Percentiles rank a stretch among this genome's conserved stretches.
phyloP scores from a whole-genome alignment of 2,329 filamentous ascomycete species.

The Venturia oleaginea region DNA sequence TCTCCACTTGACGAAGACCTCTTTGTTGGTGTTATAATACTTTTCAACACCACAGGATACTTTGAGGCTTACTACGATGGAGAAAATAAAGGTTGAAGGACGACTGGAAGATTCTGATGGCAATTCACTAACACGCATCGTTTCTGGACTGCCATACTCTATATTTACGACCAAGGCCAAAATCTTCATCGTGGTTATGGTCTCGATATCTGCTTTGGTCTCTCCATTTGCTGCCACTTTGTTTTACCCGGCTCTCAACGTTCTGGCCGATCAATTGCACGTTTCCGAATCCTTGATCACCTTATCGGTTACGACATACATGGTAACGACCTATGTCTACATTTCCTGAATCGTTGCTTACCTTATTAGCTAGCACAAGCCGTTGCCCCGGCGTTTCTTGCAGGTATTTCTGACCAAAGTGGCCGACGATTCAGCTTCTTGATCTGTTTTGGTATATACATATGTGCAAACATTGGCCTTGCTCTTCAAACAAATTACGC shows the following conservation, averaged over 20 bases:
- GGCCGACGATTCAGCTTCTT: constrained; percentile 17
- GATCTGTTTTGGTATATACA: constrained; percentile 18
- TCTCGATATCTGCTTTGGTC: constrained; percentile 8
- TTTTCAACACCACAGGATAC: background rate
- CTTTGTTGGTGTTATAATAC: background rate
- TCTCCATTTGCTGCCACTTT: constrained; percentile 14
- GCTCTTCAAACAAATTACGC: constrained; percentile 18
- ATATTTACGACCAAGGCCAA: constrained; percentile 11
- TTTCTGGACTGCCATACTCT: constrained; percentile 9
- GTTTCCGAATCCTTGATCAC: constrained; percentile 10
- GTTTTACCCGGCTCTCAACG: constrained; percentile 13
- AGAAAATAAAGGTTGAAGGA: background rate
- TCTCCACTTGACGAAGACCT: background rate
- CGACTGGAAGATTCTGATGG: background rate
- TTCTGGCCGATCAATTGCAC: constrained; percentile 10
- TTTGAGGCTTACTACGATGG: background rate
- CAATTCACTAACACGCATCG: constrained; percentile 1
- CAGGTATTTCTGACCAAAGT: constrained; percentile 16
- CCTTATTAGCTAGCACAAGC: constrained; percentile 15
- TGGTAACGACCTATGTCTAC: background rate
- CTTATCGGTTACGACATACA: constrained; percentile 13
- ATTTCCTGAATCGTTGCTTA: background rate
- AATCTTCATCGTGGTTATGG: constrained; percentile 11
- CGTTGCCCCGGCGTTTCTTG: constrained; percentile 17
- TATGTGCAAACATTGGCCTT: constrained; percentile 17